Conservation (phyloP, 2,329 filamentous ascomycete genomes). For the Aspergillus melleus region DNA sequence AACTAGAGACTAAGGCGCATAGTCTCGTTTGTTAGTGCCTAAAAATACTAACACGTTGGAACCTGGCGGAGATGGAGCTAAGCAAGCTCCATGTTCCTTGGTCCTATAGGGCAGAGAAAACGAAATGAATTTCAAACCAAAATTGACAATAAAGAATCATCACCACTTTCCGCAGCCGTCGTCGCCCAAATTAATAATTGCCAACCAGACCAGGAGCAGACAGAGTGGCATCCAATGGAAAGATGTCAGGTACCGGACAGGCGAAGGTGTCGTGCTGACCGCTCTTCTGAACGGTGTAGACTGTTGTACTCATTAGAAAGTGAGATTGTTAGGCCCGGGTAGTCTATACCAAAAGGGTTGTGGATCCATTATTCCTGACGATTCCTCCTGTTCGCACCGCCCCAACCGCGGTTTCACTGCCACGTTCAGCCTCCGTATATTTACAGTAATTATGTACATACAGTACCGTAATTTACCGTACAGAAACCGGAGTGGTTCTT, state of each 20-base stretch:
- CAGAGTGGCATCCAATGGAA: neutral
- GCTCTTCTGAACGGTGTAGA: neutral
- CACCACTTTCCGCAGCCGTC: neutral
- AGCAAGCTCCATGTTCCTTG: neutral
- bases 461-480: neutral
- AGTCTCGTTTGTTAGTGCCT: slow-evolving; percentile 4
- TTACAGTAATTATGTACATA: too few relatives aligned
- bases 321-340: too few relatives aligned
- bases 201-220: neutral
- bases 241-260: too few relatives aligned
- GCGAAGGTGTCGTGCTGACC: neutral
- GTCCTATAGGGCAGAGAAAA: slow-evolving; percentile 15
- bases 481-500: neutral
- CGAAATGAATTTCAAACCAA: neutral
- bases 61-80: slow-evolving; percentile 5
- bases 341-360: slow-evolving; percentile 4
- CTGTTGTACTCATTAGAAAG: too few relatives aligned
- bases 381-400: slow-evolving; percentile 27
- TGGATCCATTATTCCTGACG: slow-evolving; percentile 13
- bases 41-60: slow-evolving; percentile 1
- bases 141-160: neutral
- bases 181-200: neutral
- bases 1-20: neutral
- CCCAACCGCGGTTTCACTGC: slow-evolving; percentile 29
- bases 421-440: slow-evolving; percentile 35